Evolutionary conservation across 768 basidiomycete species (phyloP).

Genomic region (Naganishia vishniacii): DNA sequence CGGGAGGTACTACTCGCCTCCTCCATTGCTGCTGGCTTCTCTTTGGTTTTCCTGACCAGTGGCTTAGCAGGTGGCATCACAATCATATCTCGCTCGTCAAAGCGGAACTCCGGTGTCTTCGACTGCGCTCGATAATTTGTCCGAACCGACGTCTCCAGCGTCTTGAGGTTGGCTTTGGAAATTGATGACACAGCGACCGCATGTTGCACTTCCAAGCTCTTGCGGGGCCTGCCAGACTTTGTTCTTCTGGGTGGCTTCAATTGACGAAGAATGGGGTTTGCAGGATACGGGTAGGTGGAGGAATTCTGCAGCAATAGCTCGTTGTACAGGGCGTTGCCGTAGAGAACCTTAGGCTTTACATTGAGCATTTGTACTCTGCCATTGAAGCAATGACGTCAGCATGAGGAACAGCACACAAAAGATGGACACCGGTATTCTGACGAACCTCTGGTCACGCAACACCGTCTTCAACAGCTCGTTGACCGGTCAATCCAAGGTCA

Average conservation of each 20-base stretch:
- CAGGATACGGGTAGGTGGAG: neutral
- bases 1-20: no score
- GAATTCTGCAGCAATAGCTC: neutral
- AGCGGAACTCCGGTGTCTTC: neutral
- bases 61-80: neutral
- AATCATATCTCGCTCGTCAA: neutral
- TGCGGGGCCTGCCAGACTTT: neutral
- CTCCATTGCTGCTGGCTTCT: neutral
- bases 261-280: neutral
- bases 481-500: neutral
- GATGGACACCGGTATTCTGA: no score
- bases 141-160: neutral
- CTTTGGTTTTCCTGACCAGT: neutral
- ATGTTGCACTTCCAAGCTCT: neutral
- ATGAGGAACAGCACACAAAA: no score
- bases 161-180: neutral
- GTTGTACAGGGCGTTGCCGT: neutral
- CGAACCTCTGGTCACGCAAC: neutral
- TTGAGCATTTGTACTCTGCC: neutral
- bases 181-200: neutral
- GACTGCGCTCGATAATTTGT: neutral
- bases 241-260: neutral
- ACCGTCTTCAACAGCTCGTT: neutral
- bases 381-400: no score
- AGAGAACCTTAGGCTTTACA: neutral